Evolutionary conservation across 345 rosid species (phyloP), one percentile per base, ranked within the genome.

Genomic region (Lepidium sativum): DNA sequence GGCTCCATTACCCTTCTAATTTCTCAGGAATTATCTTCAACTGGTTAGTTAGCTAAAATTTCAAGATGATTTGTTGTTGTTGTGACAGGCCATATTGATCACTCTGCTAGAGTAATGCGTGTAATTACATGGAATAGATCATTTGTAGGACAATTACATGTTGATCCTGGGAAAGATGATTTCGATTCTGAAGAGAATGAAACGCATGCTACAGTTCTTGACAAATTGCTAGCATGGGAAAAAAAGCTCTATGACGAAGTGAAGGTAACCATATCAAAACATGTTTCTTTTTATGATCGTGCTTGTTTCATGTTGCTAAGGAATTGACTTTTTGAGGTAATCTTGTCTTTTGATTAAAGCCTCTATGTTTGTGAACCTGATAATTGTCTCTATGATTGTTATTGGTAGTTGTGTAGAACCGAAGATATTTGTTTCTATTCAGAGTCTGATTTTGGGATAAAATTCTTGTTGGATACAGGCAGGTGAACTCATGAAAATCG

Each of bases 241-340:
- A 94, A 91, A 65, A 94, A 91, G 85, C 95, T 94, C 45, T 94
- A 88, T 52, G 97, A 94, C 58, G 97, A 94, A 86, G 99, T 94
- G 33, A 94, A 86, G 95, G 99, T 94, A 69, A 62, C 41, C 29
- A 34, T 25, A 45, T 32, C 9, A 14, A 20, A 20, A 9, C 43
- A 33, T 41, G 0, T 44, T 21, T 32, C 27, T 27, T 12, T 51
- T 18, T 11, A 0, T 23, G 40, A 12, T 50, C 33, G 25, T 4
- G 25, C 32, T 49, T 49, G 29, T 23, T 39, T n/a, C 11, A 14
- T 57, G 8, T 4, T 2, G 16, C 13, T 37, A 7, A 35, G 37
- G 12, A 12, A 16, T 33, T 9, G 18, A 6, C 6, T 54, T 54
- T 35, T 50, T 35, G 38, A 38, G 29, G 37, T 51, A 23, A 45